phyloP scores from a whole-genome alignment of 2,329 filamentous ascomycete genomes.

The Colletotrichum incanum region DNA sequence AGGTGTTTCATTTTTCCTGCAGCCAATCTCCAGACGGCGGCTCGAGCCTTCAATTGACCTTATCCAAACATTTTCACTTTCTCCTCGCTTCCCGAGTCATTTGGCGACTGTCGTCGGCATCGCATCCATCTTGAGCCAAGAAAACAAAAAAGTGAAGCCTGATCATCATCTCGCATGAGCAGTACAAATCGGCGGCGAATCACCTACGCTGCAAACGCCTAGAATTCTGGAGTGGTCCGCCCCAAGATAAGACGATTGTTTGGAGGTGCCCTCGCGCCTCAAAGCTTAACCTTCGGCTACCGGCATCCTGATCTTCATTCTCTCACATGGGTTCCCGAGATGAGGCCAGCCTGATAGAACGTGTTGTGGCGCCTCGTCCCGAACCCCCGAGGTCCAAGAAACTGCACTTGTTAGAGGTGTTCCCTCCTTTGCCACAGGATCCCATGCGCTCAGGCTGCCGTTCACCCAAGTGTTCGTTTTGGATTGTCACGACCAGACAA shows the following conservation, averaged over 20 bases:
- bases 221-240: constrained; percentile 9
- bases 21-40: constrained; percentile 31
- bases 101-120: constrained; percentile 22
- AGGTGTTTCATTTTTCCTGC: constrained; percentile 35
- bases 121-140: constrained; percentile 23
- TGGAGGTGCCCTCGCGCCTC: constrained; percentile 14
- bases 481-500: constrained; percentile 36
- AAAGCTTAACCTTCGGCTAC: constrained; percentile 38
- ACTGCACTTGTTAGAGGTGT: constrained; percentile 37
- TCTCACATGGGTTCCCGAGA: constrained; percentile 13
- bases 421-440: constrained; percentile 30
- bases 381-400: constrained; percentile 15
- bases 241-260: constrained; percentile 2
- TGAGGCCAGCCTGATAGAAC: constrained; percentile 6
- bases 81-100: constrained; percentile 25
- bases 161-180: constrained; percentile 33
- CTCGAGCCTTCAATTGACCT: constrained; percentile 43
- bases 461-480: constrained; percentile 40
- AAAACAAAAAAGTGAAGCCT: constrained; percentile 15
- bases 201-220: constrained; percentile 23
- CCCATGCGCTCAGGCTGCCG: constrained; percentile 37
- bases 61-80: constrained; percentile 35
- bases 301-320: constrained; percentile 26
- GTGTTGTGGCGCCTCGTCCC: constrained; percentile 8
- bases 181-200: constrained; percentile 30